phyloP scores from a whole-genome alignment of 192 early-diverging fungal genomes.

The Mortierella hygrophila region DNA sequence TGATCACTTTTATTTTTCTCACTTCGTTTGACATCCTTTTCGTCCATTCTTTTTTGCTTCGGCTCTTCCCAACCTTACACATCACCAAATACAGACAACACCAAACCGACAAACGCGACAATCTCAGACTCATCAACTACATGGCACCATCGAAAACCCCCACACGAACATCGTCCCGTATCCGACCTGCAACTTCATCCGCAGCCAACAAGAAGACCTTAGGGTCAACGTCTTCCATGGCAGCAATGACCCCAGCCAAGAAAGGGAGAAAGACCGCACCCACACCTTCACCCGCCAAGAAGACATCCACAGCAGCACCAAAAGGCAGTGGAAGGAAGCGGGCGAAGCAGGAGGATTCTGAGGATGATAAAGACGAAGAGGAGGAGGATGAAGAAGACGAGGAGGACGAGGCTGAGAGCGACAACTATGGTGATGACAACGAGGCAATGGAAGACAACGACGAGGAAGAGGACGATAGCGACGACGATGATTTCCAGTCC shows the following conservation, averaged over 20 bases:
- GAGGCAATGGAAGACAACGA: not conserved
- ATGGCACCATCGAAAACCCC: too few species aligned
- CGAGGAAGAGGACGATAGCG: constrained; percentile 13
- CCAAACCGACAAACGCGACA: too few species aligned
- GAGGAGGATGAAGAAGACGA: not conserved
- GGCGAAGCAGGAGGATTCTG: constrained; percentile 2
- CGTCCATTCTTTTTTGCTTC: too few species aligned
- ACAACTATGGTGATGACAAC: not conserved
- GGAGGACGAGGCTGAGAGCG: not conserved
- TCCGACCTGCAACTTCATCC: not conserved
- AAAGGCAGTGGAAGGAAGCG: not conserved
- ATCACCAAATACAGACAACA: too few species aligned
- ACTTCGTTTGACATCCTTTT: too few species aligned
- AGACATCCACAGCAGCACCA: not conserved
- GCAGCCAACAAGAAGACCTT: not conserved
- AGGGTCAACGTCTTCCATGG: not conserved
- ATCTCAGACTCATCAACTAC: too few species aligned
- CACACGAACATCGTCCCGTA: too few species aligned
- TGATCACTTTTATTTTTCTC: too few species aligned
- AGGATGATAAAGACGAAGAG: not conserved
- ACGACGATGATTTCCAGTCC: constrained; percentile 24
- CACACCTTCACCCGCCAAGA: not conserved
- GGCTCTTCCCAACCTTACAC: too few species aligned
- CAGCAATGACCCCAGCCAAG: not conserved
- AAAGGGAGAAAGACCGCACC: not conserved